Base-by-base conservation (phyloP, 805 yeast genomes). In the Candida silvicultrix region DNA sequence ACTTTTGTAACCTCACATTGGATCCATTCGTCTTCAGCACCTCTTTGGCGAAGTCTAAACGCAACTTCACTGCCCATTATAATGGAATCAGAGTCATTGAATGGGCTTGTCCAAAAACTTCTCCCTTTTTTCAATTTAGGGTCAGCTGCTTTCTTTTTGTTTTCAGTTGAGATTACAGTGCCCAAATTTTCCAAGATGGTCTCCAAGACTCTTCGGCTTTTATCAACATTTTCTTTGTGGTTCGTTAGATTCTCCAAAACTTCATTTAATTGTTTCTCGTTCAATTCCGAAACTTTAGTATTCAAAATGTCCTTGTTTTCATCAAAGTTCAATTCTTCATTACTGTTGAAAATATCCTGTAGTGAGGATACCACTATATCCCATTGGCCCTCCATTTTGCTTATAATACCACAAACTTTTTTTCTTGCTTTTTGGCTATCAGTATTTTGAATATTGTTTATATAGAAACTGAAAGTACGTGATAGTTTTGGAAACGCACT, bases 1-100 rank as follows among this genome's bases (percentile, higher is more conserved):
- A 92, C 80, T 53, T 78, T 81, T 23, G 83, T 77, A 15, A 94
- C 95, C 58, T 85, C 89, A 68, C 99, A 94, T 62, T 88, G 96
- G 55, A 94, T 89, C 99, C 99, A 94, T 60, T 92, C 98, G 14
- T 78, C 77, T 42, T 84, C 90, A n/a, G 78, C 73, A 41, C 82
- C 84, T 36, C 84, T 73, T 55, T 78, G 81, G 49, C 75, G 75
- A 21, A 89, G 75, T 60, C 83, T 82, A 68, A 83, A 92, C 1
- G 97, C 98, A 0, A 94, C 97, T 55, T 87, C 95, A 0, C 94
- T 77, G 1, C 92, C 90, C 1, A 85, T 67, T 2, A 60, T 53
- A 5, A 82, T 69, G 0, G 83, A 78, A 34, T 75, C 85, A 23
- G 73, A 70, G 1, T 83, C 79, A 55, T 82, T 83, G 61, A 62